A percentile compares a stretch with the other conserved stretches of the same genome.
Evolutionary conservation across 1,139 yeast genomes (phyloP).

Genomic region (Suhomyces taliae): DNA sequence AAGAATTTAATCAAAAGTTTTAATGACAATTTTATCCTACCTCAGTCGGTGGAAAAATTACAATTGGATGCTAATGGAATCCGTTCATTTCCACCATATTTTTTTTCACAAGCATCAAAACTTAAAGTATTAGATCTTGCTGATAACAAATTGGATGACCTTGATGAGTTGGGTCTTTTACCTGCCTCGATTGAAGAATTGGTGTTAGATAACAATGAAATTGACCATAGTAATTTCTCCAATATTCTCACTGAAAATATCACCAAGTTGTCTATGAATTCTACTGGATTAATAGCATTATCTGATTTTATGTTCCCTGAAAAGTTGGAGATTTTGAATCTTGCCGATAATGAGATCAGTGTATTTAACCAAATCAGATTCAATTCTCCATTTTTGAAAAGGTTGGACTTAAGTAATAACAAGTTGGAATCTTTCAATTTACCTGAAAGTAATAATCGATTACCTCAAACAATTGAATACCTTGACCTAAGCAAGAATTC

Average conservation of each 20-base stretch:
- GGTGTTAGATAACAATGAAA: constrained; percentile 23
- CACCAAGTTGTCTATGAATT: constrained; percentile 20
- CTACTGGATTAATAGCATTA: constrained; percentile 23
- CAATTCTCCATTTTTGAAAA: constrained; percentile 11
- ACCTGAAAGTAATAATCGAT: constrained; percentile 1
- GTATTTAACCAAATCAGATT: constrained; percentile 16
- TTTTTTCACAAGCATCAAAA: constrained; percentile 13
- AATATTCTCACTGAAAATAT: constrained; percentile 22
- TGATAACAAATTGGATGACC: constrained; percentile 24
- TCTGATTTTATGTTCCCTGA: constrained; percentile 19
- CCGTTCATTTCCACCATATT: constrained; percentile 15
- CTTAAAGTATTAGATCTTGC: constrained; percentile 18
- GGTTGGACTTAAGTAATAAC: constrained; percentile 18
- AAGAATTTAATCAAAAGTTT: constrained; percentile 14
- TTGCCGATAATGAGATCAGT: constrained; percentile 22
- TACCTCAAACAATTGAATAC: constrained; percentile 10
- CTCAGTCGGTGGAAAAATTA: constrained; percentile 16
- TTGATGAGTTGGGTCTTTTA: constrained; percentile 26
- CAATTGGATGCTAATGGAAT: constrained; percentile 19
- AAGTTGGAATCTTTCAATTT: constrained; percentile 13
- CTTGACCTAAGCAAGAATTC: constrained; percentile 18
- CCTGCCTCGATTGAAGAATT: constrained; percentile 20
- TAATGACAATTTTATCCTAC: constrained; percentile 13
- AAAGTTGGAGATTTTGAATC: constrained; percentile 16
- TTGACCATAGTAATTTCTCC: constrained; percentile 22